phyloP scores from a whole-genome alignment of 2,329 filamentous ascomycete genomes.

The Rosellinia necatrix region DNA sequence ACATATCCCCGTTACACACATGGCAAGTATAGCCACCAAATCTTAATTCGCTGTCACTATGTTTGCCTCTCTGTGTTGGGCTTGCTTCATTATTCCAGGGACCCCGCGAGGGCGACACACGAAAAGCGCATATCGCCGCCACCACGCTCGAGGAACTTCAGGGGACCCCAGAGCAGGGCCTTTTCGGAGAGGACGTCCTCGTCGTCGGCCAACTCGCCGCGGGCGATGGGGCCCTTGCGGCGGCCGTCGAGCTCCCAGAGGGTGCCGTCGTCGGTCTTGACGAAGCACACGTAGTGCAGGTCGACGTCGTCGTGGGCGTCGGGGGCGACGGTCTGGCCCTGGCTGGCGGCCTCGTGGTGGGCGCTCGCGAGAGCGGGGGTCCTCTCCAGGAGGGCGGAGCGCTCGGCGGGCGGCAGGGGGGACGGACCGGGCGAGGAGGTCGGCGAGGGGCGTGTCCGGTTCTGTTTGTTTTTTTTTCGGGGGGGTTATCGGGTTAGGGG shows the following conservation, averaged over 20 bases:
- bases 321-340: constrained; percentile 80
- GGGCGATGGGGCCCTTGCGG: constrained; percentile 59
- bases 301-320: constrained; percentile 81
- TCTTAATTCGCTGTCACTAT: not conserved
- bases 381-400: constrained; percentile 77
- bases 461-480: constrained; percentile 40
- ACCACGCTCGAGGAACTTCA: constrained; percentile 61
- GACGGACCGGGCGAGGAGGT: constrained; percentile 71
- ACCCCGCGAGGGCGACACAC: constrained; percentile 59
- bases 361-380: constrained; percentile 76
- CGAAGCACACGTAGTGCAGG: constrained; percentile 94
- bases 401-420: constrained; percentile 67
- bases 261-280: constrained; percentile 70
- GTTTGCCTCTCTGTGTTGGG: not conserved
- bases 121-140: constrained; percentile 63
- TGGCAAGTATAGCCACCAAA: no score
- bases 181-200: constrained; percentile 78
- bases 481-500: constrained; percentile 43
- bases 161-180: constrained; percentile 71
- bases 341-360: constrained; percentile 75
- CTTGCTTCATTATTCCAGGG: constrained; percentile 47
- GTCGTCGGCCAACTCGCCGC: constrained; percentile 58
- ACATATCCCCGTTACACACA: no score
- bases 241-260: constrained; percentile 66
- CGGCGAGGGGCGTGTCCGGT: constrained; percentile 60